Base-by-base conservation (phyloP, 2,329 filamentous ascomycete species). In the Coleophoma crateriformis region DNA sequence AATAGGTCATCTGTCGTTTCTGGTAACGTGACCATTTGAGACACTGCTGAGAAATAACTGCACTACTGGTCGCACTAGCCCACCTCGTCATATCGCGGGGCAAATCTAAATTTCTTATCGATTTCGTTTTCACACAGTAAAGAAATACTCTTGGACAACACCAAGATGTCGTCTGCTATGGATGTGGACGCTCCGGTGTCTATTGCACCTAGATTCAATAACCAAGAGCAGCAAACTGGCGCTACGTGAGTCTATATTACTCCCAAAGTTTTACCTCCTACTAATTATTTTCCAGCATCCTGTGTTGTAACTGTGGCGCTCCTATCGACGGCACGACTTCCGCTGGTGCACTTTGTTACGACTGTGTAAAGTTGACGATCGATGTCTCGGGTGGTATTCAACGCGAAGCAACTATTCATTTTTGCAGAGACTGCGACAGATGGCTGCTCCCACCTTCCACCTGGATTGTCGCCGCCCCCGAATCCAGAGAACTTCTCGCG, bases 221-320 rank as follows among this genome's bases (percentile, higher is more conserved):
- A 51, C 33, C 27, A 27, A 27, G 27, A 27, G 27, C 50, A 59
- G 27, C 60, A 60, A 37, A 61, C 63, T 49, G 66, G 72, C 55
- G 80, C 81, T 55, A 85, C 81, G 77, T 79, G 67, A 59, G 74
- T 65, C 27, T 27, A 27, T 27, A 59, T 50, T 44, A 19, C 35
- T 40, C 41, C 48, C 34, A 42, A 45, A 45, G 33, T 38, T 51
- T 44, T 49, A 44, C 48, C 46, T 43, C 46, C 48, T 54, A 59
- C 54, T 57, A 61, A 19, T 48, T 12, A 48, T 49, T 27, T 27
- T 33, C 47, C 52, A 88, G 84, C n/a, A 96, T 97, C 65, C 87
- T 99, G 51, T 99, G 94, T 72, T 96, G 90, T 75, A 96, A 97
- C 77, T 99, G 94, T 70, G 94, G 92, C 65, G 90, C 89, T 53